Conservation (phyloP, 192 early-diverging fungal species). For the Coemansia sp. region DNA sequence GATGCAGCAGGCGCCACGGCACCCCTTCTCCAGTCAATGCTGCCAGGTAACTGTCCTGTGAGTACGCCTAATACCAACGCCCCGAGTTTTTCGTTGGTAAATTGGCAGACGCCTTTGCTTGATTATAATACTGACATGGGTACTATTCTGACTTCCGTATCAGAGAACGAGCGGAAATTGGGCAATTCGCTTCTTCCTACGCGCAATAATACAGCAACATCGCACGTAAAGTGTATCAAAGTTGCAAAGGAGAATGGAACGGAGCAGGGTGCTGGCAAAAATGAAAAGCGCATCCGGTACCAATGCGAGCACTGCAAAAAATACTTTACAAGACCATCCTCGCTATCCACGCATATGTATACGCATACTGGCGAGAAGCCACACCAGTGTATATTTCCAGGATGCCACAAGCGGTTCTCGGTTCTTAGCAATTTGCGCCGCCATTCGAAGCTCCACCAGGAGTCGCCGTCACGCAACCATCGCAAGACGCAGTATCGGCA, state of each 20-base stretch:
- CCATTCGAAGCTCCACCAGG: slow-evolving; percentile 51
- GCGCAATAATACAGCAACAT: too few species aligned
- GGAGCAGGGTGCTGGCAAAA: background rate
- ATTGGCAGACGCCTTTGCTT: background rate
- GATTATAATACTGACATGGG: background rate
- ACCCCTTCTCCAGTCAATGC: too few species aligned
- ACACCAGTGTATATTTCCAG: slow-evolving; percentile 56
- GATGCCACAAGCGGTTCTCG: slow-evolving; percentile 68
- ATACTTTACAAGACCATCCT: slow-evolving; percentile 67
- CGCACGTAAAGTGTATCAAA: too few species aligned
- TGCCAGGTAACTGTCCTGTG: too few species aligned
- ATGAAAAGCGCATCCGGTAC: slow-evolving; percentile 48
- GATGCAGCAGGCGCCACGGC: background rate
- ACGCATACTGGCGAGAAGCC: slow-evolving; percentile 80
- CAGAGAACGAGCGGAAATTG: background rate
- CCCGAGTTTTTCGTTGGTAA: background rate
- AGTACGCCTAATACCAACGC: background rate
- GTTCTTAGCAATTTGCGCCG: slow-evolving; percentile 75
- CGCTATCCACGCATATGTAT: slow-evolving; percentile 65
- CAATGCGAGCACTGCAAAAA: slow-evolving; percentile 64
- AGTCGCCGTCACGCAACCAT: slow-evolving; percentile 7
- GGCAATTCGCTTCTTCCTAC: too few species aligned
- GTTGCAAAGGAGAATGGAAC: background rate
- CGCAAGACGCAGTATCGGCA: slow-evolving; percentile 4
- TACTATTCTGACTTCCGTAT: background rate